Percentiles rank a stretch among this genome's conserved stretches.
Conservation (phyloP, 306 rosid genomes). For the Spatholobus suberectus region DNA sequence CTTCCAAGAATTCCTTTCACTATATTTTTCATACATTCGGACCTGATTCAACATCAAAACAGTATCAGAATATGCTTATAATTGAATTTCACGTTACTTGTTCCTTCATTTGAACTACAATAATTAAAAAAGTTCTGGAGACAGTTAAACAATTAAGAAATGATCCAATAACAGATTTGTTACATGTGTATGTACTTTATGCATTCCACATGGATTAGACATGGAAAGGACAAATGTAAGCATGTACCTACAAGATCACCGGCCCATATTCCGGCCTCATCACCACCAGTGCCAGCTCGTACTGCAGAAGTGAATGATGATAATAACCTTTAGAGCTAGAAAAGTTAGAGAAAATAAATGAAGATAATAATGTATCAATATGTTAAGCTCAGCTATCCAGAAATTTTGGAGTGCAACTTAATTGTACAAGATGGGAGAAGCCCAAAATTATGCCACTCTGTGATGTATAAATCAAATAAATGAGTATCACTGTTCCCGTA, state of each 20-base stretch:
- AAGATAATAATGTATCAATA: not conserved
- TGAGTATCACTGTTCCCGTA: not conserved
- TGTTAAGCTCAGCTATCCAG: constrained; percentile 22
- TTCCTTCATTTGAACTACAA: constrained; percentile 32
- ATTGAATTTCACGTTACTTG: constrained; percentile 31
- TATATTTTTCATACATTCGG: constrained; percentile 90
- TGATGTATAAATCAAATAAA: constrained; percentile 15
- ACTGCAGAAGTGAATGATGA: constrained; percentile 65
- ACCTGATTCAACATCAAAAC: constrained; percentile 64
- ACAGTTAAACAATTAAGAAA: constrained; percentile 33
- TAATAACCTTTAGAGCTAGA: constrained; percentile 10
- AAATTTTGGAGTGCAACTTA: constrained; percentile 26
- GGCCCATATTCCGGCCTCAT: constrained; percentile 99
- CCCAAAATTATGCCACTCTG: constrained; percentile 28
- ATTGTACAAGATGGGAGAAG: not conserved
- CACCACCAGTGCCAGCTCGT: constrained; percentile 99
- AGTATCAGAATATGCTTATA: constrained; percentile 37
- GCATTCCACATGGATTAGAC: constrained; percentile 41
- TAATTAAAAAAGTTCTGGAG: constrained; percentile 8
- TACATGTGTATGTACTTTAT: constrained; percentile 13
- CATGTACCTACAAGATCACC: constrained; percentile 99
- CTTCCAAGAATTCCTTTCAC: constrained; percentile 87
- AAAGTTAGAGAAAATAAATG: constrained; percentile 24
- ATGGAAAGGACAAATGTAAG: constrained; percentile 64
- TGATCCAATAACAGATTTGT: constrained; percentile 18